Evolutionary conservation across 805 yeast genomes (phyloP).

Genomic region (Candida railenensis): DNA sequence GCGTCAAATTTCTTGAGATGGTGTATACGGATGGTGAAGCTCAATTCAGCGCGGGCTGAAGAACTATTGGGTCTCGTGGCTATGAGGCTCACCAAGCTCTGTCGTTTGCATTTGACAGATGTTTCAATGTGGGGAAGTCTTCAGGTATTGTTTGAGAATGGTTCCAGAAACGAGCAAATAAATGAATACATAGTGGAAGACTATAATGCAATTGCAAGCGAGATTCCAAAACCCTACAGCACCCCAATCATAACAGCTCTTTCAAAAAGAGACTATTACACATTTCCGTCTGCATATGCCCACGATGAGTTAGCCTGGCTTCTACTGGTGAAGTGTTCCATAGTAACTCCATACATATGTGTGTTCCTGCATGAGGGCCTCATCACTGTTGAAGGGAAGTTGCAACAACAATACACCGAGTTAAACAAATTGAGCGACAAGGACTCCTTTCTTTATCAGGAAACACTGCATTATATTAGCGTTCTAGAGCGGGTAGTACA

Average conservation of each 20-base stretch:
- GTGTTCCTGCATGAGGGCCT: not conserved
- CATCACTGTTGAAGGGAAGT: not conserved
- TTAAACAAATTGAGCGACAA: not conserved
- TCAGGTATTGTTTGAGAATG: constrained; percentile 4
- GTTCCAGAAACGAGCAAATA: not conserved
- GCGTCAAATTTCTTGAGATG: constrained; percentile 33
- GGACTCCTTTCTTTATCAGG: not conserved
- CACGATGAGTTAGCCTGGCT: constrained; percentile 8
- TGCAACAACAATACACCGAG: not conserved
- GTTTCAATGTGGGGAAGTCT: constrained; percentile 23
- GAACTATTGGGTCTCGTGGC: not conserved
- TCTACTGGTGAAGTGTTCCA: constrained; percentile 7
- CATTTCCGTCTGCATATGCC: not conserved
- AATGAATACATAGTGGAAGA: constrained; percentile 8
- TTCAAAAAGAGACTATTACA: not conserved
- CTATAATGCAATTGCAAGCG: constrained; percentile 6
- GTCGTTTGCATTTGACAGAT: constrained; percentile 18
- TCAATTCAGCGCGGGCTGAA: not conserved
- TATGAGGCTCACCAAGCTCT: constrained; percentile 6
- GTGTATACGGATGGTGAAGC: constrained; percentile 16
- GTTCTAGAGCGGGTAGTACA: not conserved
- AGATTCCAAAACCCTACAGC: not conserved
- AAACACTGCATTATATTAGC: not conserved
- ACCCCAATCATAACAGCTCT: not conserved
- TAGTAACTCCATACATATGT: constrained; percentile 6